phyloP scores from a whole-genome alignment of 164 flowering plant genomes.

The Stephania japonica region DNA sequence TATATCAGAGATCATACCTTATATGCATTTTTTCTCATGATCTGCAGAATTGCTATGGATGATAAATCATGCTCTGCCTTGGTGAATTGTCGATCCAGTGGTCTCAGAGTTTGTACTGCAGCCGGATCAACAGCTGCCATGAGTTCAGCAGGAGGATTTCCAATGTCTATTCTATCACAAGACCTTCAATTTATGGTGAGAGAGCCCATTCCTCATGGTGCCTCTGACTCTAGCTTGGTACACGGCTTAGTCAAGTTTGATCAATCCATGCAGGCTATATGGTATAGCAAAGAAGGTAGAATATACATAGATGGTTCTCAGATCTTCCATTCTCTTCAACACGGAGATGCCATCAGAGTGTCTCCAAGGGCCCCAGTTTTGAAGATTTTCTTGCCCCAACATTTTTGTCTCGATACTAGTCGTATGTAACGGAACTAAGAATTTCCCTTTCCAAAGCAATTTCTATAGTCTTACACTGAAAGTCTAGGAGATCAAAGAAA shows the following conservation, averaged over 20 bases:
- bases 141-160: constrained; percentile 85
- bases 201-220: constrained; percentile 65
- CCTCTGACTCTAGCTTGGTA: constrained; percentile 35
- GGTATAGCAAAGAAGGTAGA: constrained; percentile 61
- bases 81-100: constrained; percentile 72
- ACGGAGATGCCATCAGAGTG: constrained; percentile 58
- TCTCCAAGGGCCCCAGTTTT: constrained; percentile 67
- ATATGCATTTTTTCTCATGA: not conserved
- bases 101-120: constrained; percentile 83
- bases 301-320: constrained; percentile 83
- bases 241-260: constrained; percentile 55
- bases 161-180: constrained; percentile 56
- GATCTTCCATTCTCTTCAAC: constrained; percentile 33
- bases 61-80: constrained; percentile 32
- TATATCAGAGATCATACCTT: not conserved
- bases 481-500: not conserved
- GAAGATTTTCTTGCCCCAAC: constrained; percentile 60
- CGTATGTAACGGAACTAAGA: not conserved
- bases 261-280: constrained; percentile 56
- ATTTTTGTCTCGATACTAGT: constrained; percentile 19
- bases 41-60: constrained; percentile 43
- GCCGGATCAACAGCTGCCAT: constrained; percentile 97
- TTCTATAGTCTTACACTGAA: not conserved
- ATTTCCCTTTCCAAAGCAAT: not conserved
- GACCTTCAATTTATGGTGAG: constrained; percentile 93